Percentiles rank a stretch among this genome's conserved stretches.
These are phyloP conservation scores for Tricholomella constricta DNA, from an alignment of 768 basidiomycete species.

Conservation along the genomic window DNA sequence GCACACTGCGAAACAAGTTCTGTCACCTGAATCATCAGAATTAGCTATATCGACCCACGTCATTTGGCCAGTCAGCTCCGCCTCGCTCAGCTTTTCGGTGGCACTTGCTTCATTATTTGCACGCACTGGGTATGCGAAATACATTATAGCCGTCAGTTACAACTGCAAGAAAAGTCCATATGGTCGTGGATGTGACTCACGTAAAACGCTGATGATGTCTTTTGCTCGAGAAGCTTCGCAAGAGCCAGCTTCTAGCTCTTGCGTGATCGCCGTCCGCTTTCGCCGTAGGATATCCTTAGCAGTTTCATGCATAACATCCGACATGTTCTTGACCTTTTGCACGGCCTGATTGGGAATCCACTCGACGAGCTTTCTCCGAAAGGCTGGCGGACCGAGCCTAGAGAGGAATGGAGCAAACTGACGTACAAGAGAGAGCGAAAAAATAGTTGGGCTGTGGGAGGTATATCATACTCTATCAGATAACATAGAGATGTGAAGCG, in stretches of 20 bases:
- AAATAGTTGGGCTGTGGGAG: slow-evolving; percentile 44
- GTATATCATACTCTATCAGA: background rate
- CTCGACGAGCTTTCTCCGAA: slow-evolving; percentile 47
- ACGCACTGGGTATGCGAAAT: slow-evolving; percentile 35
- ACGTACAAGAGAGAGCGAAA: slow-evolving; percentile 45
- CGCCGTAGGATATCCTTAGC: slow-evolving; percentile 41
- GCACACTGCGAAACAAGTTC: slow-evolving; percentile 33
- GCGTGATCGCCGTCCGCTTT: slow-evolving; percentile 32
- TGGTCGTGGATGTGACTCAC: slow-evolving; percentile 30
- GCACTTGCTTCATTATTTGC: slow-evolving; percentile 38
- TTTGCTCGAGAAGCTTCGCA: slow-evolving; percentile 32
- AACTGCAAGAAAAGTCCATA: background rate
- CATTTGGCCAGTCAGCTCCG: slow-evolving; percentile 51
- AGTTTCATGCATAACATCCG: slow-evolving; percentile 49
- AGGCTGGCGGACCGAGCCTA: slow-evolving; percentile 40
- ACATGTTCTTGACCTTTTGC: slow-evolving; percentile 45
- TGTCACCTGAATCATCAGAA: background rate
- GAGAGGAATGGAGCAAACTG: slow-evolving; percentile 48
- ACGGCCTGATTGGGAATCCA: slow-evolving; percentile 38
- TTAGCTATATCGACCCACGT: slow-evolving; percentile 33
- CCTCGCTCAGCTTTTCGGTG: slow-evolving; percentile 40
- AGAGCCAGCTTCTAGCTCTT: slow-evolving; percentile 20
- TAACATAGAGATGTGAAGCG: background rate
- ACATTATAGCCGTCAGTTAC: slow-evolving; percentile 1
- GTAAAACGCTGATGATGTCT: slow-evolving; percentile 52